phyloP scores from a whole-genome alignment of 1,284 basidiomycete species.

The Rhodotorula sp. region DNA sequence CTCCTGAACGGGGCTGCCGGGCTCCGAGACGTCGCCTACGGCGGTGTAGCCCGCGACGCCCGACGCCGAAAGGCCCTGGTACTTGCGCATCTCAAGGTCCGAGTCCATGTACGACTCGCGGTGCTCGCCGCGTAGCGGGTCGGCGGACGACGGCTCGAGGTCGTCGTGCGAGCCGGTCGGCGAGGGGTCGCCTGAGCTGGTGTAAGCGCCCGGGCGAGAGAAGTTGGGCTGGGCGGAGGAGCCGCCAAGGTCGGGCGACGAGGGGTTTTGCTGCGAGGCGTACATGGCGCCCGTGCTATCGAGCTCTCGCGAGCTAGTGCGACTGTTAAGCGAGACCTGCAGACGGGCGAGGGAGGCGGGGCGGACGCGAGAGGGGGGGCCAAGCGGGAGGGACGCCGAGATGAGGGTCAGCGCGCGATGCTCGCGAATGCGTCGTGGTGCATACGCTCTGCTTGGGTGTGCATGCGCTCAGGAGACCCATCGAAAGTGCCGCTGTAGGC shows the following conservation, averaged over 20 bases:
- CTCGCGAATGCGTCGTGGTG: neutral
- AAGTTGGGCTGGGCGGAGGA: neutral
- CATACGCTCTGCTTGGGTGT: neutral
- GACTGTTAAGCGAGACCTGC: neutral
- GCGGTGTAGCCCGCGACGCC: constrained; percentile 41
- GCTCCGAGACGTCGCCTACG: constrained; percentile 41
- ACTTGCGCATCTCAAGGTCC: constrained; percentile 43
- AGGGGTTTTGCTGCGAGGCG: constrained; percentile 18
- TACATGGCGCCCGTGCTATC: constrained; percentile 12
- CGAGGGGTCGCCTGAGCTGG: constrained; percentile 10
- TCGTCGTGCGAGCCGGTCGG: constrained; percentile 31
- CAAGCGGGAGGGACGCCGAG: neutral
- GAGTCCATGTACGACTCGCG: constrained; percentile 41
- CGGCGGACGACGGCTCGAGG: constrained; percentile 26
- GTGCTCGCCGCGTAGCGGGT: constrained; percentile 19
- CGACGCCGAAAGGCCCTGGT: constrained; percentile 40
- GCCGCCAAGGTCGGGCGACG: constrained; percentile 21
- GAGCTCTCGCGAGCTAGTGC: neutral
- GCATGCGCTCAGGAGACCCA: neutral
- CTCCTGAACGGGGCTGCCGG: constrained; percentile 33
- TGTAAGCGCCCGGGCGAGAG: constrained; percentile 18
- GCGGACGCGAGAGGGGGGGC: neutral
- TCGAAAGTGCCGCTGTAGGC: no score
- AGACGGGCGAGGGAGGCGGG: neutral
- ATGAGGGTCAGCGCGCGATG: neutral